Evolutionary conservation across 345 rosid genomes (phyloP), one percentile per base, ranked within the genome.

Genomic region (Pugionium dolabratum): DNA sequence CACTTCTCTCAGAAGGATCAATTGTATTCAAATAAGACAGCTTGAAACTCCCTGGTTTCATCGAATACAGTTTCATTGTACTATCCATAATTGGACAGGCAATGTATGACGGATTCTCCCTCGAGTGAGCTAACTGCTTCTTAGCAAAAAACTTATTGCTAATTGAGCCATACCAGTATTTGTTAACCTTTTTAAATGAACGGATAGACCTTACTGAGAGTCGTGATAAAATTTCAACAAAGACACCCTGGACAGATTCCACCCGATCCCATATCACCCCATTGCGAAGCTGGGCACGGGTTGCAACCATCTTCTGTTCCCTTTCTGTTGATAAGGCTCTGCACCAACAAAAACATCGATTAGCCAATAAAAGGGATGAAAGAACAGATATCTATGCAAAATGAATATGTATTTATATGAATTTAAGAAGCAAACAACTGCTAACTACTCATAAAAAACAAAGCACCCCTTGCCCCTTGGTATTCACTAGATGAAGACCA

Each of bases 291-390:
- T 58, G 63, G 1, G 31, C 32, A 2, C 50, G 26, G 6, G 62
- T 59, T 61, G 39, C 35, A 26, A 11, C 82, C 77, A 75, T 79
- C 54, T 29, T 61, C 40, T 70, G 47, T 49, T 56, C 50, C 0
- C 30, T 29, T 58, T 59, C 9, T 40, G 61, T 59, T 54, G 70
- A 33, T 48, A 57, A 31, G 44, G 27, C 33, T 50, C 76, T 72
- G 69, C 64, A 71, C 39, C 49, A 55, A 45, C 33, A 46, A 46
- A 53, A 52, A 59, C 25, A 48, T 59, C n/a, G 4, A 18, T 59
- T 50, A 67, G 49, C 45, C 26, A 46, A 53, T 57, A 3, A 2
- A 30, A 39, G 27, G 45, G 71, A 43, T 61, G 43, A 39, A 54
- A 3, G 43, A 47, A 54, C 28, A 36, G 27, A 53, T 29, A 61